Percentiles rank a stretch among this genome's conserved stretches.
Conservation (phyloP, 805 yeast species). For the Cyberlindnera maritima region DNA sequence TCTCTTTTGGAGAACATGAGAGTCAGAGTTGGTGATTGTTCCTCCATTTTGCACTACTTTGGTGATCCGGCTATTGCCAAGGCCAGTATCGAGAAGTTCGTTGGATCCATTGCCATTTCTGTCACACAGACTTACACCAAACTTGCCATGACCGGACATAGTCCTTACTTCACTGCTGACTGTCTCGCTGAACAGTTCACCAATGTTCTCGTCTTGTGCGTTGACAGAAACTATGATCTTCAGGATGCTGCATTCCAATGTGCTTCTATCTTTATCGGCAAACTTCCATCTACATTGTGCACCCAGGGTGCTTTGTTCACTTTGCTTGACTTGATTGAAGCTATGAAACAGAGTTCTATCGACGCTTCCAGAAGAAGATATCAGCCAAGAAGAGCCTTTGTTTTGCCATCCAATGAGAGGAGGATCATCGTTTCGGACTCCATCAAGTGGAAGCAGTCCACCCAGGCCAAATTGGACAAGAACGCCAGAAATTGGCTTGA, state of each 20-base stretch:
- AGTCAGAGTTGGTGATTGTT: conserved; percentile 76
- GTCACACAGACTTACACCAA: conserved; percentile 56
- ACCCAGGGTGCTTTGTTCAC: conserved; percentile 71
- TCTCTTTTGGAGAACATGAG: conserved; percentile 76
- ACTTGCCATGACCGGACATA: conserved; percentile 45
- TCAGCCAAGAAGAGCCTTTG: conserved; percentile 74
- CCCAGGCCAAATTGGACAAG: conserved; percentile 57
- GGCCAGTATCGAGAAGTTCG: conserved; percentile 63
- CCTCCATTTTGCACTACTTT: conserved; percentile 71
- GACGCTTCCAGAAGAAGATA: conserved; percentile 85
- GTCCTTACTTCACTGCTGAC: conserved; percentile 54
- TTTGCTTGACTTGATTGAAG: conserved; percentile 71
- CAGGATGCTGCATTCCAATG: conserved; percentile 80
- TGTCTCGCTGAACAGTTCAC: conserved; percentile 68
- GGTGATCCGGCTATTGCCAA: conserved; percentile 81
- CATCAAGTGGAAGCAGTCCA: conserved; percentile 66
- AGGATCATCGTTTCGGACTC: conserved; percentile 64
- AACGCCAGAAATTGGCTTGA: conserved; percentile 69
- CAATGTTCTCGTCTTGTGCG: conserved; percentile 62
- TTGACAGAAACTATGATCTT: conserved; percentile 71
- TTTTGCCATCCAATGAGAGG: conserved; percentile 40
- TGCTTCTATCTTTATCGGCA: conserved; percentile 62
- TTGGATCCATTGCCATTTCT: conserved; percentile 61
- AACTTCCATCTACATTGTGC: conserved; percentile 77
- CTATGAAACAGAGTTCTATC: conserved; percentile 73